phyloP scores from a whole-genome alignment of 179 eudicot genomes.

The Silene vulgaris region DNA sequence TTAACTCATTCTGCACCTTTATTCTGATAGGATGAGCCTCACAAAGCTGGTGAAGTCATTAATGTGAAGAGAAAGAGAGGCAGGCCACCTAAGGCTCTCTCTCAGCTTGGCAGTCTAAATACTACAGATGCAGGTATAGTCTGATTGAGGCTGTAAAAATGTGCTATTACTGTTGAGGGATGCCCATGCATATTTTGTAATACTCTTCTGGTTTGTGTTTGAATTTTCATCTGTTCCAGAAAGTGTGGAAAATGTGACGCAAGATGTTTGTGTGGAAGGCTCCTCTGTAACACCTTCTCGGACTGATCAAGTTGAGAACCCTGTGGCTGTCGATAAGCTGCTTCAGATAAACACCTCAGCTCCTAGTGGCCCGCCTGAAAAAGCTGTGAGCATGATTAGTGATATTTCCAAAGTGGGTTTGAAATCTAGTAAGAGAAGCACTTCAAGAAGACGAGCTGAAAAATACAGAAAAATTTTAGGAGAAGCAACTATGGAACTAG shows the following conservation, averaged over 20 bases:
- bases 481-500: constrained; percentile 23
- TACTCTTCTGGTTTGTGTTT: constrained; percentile 9
- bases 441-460: constrained; percentile 15
- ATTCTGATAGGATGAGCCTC: constrained; percentile 23
- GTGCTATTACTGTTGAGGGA: background rate
- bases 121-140: constrained; percentile 31
- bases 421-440: constrained; percentile 17
- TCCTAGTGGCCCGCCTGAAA: constrained; percentile 14
- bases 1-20: background rate
- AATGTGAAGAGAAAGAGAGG: constrained; percentile 42
- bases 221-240: constrained; percentile 16
- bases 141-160: background rate
- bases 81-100: constrained; percentile 35
- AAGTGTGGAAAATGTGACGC: constrained; percentile 8
- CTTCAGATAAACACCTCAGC: constrained; percentile 17
- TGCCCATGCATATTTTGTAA: constrained; percentile 10
- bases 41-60: constrained; percentile 27
- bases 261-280: constrained; percentile 18
- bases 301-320: constrained; percentile 28
- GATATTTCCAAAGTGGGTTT: constrained; percentile 26
- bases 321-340: constrained; percentile 22
- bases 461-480: constrained; percentile 22
- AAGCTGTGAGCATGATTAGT: constrained; percentile 8
- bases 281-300: constrained; percentile 5
- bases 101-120: constrained; percentile 23